Conservation (phyloP, 2,329 filamentous ascomycete species). For the Madurella fahalii region DNA sequence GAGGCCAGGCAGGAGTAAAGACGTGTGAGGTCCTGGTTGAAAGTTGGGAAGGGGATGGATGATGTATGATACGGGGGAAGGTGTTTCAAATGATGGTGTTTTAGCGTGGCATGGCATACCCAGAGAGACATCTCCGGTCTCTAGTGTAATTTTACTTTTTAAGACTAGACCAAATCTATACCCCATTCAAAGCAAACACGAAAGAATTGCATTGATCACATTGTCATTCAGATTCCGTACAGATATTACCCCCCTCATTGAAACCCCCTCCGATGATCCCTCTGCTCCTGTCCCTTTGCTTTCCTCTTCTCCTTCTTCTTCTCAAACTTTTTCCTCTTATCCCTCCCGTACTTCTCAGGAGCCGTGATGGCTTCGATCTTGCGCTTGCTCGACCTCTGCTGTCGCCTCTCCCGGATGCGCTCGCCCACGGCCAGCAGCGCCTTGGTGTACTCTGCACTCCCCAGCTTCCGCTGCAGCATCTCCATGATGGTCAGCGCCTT, state of each 20-base stretch:
- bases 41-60: neutral
- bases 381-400: slow-evolving; percentile 75
- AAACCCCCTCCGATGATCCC: slow-evolving; percentile 67
- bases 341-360: slow-evolving; percentile 72
- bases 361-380: slow-evolving; percentile 81
- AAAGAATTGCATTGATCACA: neutral
- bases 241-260: slow-evolving; percentile 30
- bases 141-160: slow-evolving; percentile 12
- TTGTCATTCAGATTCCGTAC: neutral
- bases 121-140: neutral
- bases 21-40: neutral
- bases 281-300: slow-evolving; percentile 69
- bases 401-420: slow-evolving; percentile 65
- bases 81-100: neutral
- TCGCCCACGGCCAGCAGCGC: slow-evolving; percentile 69
- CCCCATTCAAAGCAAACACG: neutral
- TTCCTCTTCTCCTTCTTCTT: slow-evolving; percentile 80
- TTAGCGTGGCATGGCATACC: slow-evolving; percentile 10
- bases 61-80: neutral
- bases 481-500: slow-evolving; percentile 76
- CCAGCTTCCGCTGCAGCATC: slow-evolving; percentile 77
- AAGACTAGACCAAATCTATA: slow-evolving; percentile 1
- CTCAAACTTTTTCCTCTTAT: slow-evolving; percentile 80
- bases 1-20: slow-evolving; percentile 3
- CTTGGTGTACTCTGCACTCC: slow-evolving; percentile 73